Percentiles rank a stretch among this genome's conserved stretches.
Conservation (phyloP, 169 alveolate species). For the Plasmodium reichenowi region DNA sequence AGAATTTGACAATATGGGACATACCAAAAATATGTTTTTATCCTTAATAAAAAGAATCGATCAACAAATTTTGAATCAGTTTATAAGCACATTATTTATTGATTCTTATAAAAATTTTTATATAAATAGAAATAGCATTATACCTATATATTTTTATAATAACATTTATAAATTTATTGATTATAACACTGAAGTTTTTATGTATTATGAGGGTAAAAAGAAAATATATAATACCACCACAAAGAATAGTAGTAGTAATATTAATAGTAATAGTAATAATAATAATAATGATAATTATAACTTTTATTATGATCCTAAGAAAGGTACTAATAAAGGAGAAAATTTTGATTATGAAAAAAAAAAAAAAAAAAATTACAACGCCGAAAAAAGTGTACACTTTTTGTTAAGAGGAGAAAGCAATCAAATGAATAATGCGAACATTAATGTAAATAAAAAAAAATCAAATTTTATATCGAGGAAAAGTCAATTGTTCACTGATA, state of each 20-base stretch:
- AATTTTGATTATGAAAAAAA: background rate
- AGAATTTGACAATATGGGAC: background rate
- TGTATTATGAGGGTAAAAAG: slow-evolving; percentile 1
- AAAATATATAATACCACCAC: background rate
- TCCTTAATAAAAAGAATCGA: slow-evolving; percentile 56
- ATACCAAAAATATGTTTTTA: slow-evolving; percentile 68
- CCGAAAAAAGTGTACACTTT: no score
- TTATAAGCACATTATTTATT: slow-evolving; percentile 47
- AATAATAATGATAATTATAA: no score
- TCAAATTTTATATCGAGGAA: no score
- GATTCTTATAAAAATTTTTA: slow-evolving; percentile 58
- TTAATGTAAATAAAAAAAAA: no score
- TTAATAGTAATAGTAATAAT: no score
- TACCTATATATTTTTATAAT: slow-evolving; percentile 55
- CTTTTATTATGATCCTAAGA: background rate
- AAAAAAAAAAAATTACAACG: background rate
- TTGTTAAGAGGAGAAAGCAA: no score
- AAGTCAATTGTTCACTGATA: no score
- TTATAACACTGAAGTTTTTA: slow-evolving; percentile 68
- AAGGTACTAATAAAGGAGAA: background rate
- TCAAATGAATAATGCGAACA: no score
- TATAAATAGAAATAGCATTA: slow-evolving; percentile 21
- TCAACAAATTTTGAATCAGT: slow-evolving; percentile 4
- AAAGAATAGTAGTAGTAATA: no score
- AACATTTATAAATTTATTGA: slow-evolving; percentile 68